Evolutionary conservation across 306 rosid species (phyloP), one percentile per base, ranked within the genome.

Genomic region (Gastrolobium villosum): DNA sequence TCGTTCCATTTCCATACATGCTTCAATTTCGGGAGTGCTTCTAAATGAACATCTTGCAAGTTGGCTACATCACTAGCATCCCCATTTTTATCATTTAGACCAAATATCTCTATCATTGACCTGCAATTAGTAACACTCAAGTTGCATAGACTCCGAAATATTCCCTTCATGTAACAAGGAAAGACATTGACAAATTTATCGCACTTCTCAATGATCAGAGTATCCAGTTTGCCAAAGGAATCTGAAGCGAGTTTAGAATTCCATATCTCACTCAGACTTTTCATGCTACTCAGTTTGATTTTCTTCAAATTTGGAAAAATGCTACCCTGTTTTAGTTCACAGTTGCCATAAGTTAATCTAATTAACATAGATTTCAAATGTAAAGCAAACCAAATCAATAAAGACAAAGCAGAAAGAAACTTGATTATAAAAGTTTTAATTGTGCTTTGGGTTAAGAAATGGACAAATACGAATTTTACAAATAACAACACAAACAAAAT

Each of bases 1-100:
- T 6, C 10, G 4, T 45, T 68, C 78, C 74, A 66, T 9, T 49
- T 78, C 86, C 83, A 77, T n/a, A 85, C 35, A 39, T 32, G 45
- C 45, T 67, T n/a, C 60, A 76, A 34, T 4, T 41, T 50, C 26
- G 28, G 59, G n/a, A 82, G 78, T 1, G 10, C 1, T 41, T 7
- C 20, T 5, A 80, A 3, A 3, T 34, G 1, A 63, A 80, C 1
- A 63, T 2, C 4, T 26, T 14, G 67, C 68, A 80, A 71, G 3
- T 5, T n/a, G 37, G 14, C 62, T 4, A 8, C 69, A 4, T 10
- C 0, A 1, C 4, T 4, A 30, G 0, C n/a, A 48, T 2, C 32
- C 1, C 26, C 26, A 20, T 20, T 20, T 20, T 20, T 20, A 20
- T 20, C 26, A 20, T 20, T 20, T 3, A 71, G 2, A 7, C 62